phyloP scores from a whole-genome alignment of 371 early-diverging fungal species.

The Blakeslea trispora region DNA sequence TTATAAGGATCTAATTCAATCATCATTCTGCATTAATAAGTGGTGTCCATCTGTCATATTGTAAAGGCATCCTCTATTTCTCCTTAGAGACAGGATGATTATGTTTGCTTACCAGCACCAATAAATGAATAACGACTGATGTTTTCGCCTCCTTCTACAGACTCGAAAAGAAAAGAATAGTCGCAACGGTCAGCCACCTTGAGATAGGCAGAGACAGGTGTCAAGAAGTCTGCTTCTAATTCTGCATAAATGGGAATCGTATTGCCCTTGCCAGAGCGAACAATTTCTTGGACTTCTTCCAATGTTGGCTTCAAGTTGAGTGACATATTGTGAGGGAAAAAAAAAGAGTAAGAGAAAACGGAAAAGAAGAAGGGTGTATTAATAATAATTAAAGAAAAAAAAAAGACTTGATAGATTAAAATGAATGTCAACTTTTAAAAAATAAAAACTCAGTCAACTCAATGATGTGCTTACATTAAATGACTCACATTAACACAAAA shows the following conservation, averaged over 20 bases:
- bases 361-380: too few relatives aligned
- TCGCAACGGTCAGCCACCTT: constrained; percentile 78
- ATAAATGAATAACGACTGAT: constrained; percentile 95
- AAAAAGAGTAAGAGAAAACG: neutral
- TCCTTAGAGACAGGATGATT: too few relatives aligned
- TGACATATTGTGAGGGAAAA: constrained; percentile 23
- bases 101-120: constrained; percentile 83
- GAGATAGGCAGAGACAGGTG: constrained; percentile 96
- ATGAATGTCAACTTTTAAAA: neutral
- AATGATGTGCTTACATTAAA: neutral
- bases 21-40: too few relatives aligned
- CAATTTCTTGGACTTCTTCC: constrained; percentile 67
- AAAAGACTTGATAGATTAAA: too few relatives aligned
- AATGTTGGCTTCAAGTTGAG: constrained; percentile 65
- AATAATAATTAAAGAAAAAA: too few relatives aligned
- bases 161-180: constrained; percentile 93
- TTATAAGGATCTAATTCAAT: constrained; percentile 90
- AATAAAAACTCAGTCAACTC: neutral
- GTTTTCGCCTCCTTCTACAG: constrained; percentile 93
- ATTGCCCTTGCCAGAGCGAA: constrained; percentile 68
- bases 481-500: neutral
- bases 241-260: constrained; percentile 88
- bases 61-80: too few relatives aligned
- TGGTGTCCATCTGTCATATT: too few relatives aligned
- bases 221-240: constrained; percentile 89